Conservation (phyloP, 169 alveolate genomes). For the Cyclospora cayetanensis region DNA sequence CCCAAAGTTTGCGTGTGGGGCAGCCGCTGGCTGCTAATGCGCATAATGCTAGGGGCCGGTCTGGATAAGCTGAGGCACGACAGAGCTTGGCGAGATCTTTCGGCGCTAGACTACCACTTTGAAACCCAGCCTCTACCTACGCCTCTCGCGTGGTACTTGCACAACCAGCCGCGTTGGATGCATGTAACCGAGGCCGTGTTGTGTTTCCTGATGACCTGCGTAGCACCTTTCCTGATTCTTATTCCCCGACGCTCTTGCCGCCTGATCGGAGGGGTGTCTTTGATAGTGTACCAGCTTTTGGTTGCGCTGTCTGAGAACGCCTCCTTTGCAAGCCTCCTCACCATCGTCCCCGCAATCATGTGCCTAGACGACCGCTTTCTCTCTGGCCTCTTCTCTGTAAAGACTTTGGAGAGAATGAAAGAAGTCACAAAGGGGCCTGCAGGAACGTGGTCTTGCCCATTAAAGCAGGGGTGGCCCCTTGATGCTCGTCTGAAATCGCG, state of each 20-base stretch:
- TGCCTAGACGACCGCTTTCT: conserved; percentile 70
- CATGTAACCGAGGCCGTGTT: conserved; percentile 49
- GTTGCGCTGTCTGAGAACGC: conserved; percentile 40
- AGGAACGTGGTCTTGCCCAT: conserved; percentile 51
- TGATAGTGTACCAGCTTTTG: conserved; percentile 5
- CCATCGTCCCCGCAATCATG: conserved; percentile 68
- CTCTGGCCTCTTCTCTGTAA: conserved; percentile 64
- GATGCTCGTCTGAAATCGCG: neutral
- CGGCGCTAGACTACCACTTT: conserved; percentile 45
- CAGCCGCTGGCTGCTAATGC: conserved; percentile 71
- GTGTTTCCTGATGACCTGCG: conserved; percentile 62
- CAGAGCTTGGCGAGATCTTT: conserved; percentile 42
- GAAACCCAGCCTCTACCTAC: conserved; percentile 73
- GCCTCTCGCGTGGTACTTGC: conserved; percentile 69
- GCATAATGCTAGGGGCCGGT: conserved; percentile 74
- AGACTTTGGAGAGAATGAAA: neutral
- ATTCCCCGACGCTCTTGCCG: conserved; percentile 70
- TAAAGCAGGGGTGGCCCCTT: conserved; percentile 63
- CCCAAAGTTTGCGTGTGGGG: conserved; percentile 65
- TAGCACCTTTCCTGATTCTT: conserved; percentile 6
- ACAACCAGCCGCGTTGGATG: conserved; percentile 47
- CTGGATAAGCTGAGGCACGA: conserved; percentile 63
- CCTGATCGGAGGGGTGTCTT: conserved; percentile 52
- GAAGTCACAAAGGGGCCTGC: neutral
- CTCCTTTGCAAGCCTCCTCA: conserved; percentile 57